Evolutionary conservation across 1,284 basidiomycete genomes (phyloP).

Genomic region (Pholiota adiposa): DNA sequence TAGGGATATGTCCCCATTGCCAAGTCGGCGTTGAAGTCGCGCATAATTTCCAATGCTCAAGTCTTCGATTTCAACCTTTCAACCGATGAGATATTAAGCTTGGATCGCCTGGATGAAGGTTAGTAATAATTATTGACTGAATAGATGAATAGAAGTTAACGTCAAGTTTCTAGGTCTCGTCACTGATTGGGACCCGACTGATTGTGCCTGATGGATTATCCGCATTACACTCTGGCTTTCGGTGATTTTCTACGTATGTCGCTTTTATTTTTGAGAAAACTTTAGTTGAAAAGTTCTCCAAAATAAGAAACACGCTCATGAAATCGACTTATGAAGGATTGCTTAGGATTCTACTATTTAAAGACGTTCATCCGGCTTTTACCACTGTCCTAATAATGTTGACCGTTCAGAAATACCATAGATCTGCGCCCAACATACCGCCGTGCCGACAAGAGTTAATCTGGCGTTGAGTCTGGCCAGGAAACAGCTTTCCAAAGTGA

Average conservation of each 20-base stretch:
- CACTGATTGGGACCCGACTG: conserved; percentile 58
- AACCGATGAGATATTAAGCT: conserved; percentile 49
- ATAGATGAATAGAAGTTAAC: neutral
- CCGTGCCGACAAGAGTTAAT: no score
- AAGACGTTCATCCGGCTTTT: neutral
- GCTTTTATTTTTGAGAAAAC: neutral
- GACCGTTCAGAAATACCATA: no score
- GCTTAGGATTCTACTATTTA: neutral
- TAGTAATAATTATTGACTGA: conserved; percentile 13
- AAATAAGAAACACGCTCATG: neutral
- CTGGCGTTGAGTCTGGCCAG: no score
- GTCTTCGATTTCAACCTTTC: conserved; percentile 64
- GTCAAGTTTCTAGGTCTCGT: conserved; percentile 39
- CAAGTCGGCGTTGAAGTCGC: conserved; percentile 57
- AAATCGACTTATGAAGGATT: neutral
- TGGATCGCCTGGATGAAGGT: conserved; percentile 65
- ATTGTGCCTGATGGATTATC: conserved; percentile 32
- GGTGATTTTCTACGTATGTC: neutral
- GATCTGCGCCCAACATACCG: no score
- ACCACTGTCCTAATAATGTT: neutral
- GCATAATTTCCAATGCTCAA: conserved; percentile 62
- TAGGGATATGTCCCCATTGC: conserved; percentile 64
- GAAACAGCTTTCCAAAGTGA: neutral
- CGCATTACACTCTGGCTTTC: neutral
- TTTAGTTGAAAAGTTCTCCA: neutral